Base-by-base conservation (phyloP, 148 eudicot genomes). In the Rhododendron williamsianum region DNA sequence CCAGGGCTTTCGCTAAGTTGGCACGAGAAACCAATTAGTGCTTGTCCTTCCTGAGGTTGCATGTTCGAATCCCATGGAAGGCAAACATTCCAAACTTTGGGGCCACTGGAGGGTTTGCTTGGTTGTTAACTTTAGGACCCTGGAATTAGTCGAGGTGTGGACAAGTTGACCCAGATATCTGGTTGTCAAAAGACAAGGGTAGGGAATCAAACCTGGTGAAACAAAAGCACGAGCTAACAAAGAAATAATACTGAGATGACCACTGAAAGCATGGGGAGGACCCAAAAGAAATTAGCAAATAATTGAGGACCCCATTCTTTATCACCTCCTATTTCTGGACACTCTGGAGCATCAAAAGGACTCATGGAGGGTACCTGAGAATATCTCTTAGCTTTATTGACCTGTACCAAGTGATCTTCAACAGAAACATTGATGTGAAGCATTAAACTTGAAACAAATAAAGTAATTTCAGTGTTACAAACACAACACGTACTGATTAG, bases 201-300 rank as follows among this genome's bases (percentile, higher is more conserved):
- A 58, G 56, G 48, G 41, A 86, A 43, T 74, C 38, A 9, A 11
- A 84, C 82, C 67, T 84, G 80, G 82, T n/a, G 81, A 82, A 81
- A 84, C 18, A 6, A 74, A 74, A 76, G 2, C 51, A 54, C 73
- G 48, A 21, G 69, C 83, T 35, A 60, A 27, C 78, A 71, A n/a
- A 38, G 41, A 72, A 83, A 69, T 83, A 71, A 83, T 83, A 18
- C 72, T 71, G 30, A 83, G 78, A 83, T 83, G 85, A 73, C 49
- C 56, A 71, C 38, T 4, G 18, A 41, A 38, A 82, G 71, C 85
- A 87, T 72, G 82, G 82, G 77, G 69, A 85, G 67, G 85, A 63
- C 85, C 84, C 87, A 87, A 43, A 87, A 71, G 58, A n/a, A 27
- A 51, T 71, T 33, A 72, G 27, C 41, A 79, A n/a, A 71, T 33